These are phyloP conservation scores for Cylindrodendrum hubeiense DNA, from an alignment of 2,329 filamentous ascomycete genomes.

Conservation along the genomic window DNA sequence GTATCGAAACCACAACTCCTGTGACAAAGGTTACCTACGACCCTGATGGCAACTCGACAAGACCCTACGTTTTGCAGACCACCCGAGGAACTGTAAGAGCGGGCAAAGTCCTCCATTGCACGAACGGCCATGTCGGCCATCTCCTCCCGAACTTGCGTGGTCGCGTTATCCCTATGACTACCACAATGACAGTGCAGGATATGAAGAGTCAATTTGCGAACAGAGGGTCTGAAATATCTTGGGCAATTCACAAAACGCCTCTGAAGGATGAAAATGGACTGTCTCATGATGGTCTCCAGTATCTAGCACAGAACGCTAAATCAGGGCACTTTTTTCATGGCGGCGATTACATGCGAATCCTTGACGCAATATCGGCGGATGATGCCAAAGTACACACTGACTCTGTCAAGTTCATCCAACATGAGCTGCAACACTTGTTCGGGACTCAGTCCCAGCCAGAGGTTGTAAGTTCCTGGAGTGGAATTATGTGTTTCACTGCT, in stretches of 20 bases:
- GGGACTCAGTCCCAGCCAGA: conserved; percentile 12
- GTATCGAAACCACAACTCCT: not conserved
- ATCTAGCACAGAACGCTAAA: conserved; percentile 42
- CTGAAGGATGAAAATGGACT: no score
- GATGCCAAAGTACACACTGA: conserved; percentile 51
- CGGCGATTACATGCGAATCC: conserved; percentile 55
- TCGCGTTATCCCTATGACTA: conserved; percentile 55
- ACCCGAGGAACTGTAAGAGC: not conserved
- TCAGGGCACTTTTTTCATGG: conserved; percentile 61
- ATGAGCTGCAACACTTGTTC: conserved; percentile 54
- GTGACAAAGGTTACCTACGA: not conserved
- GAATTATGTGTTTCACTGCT: conserved; percentile 57
- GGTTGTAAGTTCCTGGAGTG: conserved; percentile 59
- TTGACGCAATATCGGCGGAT: conserved; percentile 56
- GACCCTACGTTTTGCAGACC: not conserved
- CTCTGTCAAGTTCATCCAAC: conserved; percentile 48
- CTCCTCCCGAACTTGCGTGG: conserved; percentile 61
- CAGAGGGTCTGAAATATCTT: no score
- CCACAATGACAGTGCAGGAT: conserved; percentile 61
- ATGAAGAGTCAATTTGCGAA: no score
- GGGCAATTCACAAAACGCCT: no score
- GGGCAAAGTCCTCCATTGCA: conserved; percentile 58
- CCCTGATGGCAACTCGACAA: not conserved
- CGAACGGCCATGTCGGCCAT: conserved; percentile 63
- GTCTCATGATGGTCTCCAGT: no score